phyloP scores from a whole-genome alignment of 257 asterid genomes.

The Petunia secreta region DNA sequence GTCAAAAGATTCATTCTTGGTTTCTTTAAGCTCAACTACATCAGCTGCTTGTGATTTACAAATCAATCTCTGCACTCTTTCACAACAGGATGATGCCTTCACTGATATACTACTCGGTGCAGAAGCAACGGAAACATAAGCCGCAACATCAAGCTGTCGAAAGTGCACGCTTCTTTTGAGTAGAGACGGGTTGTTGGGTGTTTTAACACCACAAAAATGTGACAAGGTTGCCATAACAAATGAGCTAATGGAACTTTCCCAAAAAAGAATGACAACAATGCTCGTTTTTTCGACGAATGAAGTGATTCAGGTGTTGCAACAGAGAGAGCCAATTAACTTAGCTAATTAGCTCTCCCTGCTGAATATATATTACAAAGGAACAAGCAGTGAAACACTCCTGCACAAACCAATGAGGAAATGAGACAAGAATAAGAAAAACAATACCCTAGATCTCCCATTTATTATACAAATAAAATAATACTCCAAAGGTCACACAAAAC shows the following conservation, averaged over 20 bases:
- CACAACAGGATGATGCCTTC: constrained; percentile 35
- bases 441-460: not conserved
- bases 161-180: constrained; percentile 32
- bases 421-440: constrained; percentile 13
- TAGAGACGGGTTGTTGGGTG: constrained; percentile 35
- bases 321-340: constrained; percentile 26
- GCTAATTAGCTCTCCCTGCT: constrained; percentile 24
- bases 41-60: constrained; percentile 46
- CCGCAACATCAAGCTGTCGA: constrained; percentile 38
- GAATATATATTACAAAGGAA: not conserved
- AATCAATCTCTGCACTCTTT: constrained; percentile 33
- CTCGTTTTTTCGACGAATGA: constrained; percentile 12
- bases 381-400: not conserved
- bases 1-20: constrained; percentile 35
- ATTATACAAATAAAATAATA: not conserved
- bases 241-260: not conserved
- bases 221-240: constrained; percentile 50
- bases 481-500: not conserved
- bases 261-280: not conserved
- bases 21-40: constrained; percentile 43
- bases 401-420: not conserved
- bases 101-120: constrained; percentile 34
- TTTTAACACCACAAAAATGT: constrained; percentile 54
- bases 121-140: constrained; percentile 30
- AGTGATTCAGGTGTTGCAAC: constrained; percentile 7